phyloP scores from a whole-genome alignment of 2,329 filamentous ascomycete genomes.

The Calycina marina region DNA sequence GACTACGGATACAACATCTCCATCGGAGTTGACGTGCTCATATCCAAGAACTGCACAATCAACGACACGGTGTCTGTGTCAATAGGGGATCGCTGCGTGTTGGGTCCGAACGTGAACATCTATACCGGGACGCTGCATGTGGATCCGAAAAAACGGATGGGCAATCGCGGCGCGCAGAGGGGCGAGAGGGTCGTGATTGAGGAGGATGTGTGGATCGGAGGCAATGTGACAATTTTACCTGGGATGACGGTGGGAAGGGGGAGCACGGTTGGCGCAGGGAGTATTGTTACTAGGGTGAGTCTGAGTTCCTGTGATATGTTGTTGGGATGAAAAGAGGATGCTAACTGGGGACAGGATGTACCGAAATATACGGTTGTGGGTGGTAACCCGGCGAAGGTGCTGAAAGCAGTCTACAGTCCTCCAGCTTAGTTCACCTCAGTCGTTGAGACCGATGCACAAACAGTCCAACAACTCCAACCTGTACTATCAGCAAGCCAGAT shows the following conservation, averaged over 20 bases:
- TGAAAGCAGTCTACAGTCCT: constrained; percentile 20
- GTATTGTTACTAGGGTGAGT: constrained; percentile 38
- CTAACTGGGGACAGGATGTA: constrained; percentile 17
- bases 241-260: constrained; percentile 37
- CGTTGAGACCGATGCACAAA: too few species aligned
- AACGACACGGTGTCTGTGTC: constrained; percentile 73
- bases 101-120: constrained; percentile 77
- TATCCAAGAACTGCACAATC: constrained; percentile 73
- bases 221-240: constrained; percentile 44
- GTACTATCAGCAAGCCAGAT: too few species aligned
- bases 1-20: constrained; percentile 93
- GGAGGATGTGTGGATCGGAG: constrained; percentile 52
- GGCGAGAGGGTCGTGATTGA: constrained; percentile 65
- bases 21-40: constrained; percentile 71
- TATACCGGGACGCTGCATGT: constrained; percentile 60
- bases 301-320: background rate
- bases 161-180: constrained; percentile 55
- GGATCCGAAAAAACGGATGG: constrained; percentile 59
- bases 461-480: too few species aligned
- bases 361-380: constrained; percentile 22
- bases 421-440: too few species aligned
- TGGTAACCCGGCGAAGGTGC: constrained; percentile 22
- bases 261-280: constrained; percentile 36
- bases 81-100: constrained; percentile 64
- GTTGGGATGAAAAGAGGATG: background rate